A percentile compares a stretch with the other conserved stretches of the same genome.
phyloP scores from a whole-genome alignment of 257 asterid species.

The Cynanchum wilfordii region DNA sequence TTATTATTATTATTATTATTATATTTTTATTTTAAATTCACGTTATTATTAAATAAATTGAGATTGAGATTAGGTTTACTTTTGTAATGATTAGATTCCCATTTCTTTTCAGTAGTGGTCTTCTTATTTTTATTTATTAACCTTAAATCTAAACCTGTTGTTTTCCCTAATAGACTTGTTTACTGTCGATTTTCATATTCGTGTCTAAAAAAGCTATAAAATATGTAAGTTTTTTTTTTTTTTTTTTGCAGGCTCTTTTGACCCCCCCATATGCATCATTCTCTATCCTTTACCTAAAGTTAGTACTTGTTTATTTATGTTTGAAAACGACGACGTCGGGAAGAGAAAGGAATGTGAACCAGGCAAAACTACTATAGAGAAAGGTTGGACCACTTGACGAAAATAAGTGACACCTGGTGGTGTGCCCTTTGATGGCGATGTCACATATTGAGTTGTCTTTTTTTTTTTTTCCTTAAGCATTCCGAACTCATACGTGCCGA shows the following conservation, averaged over 20 bases:
- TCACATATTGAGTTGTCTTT: too few relatives aligned
- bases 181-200: neutral
- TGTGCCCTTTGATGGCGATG: too few relatives aligned
- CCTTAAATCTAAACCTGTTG: neutral
- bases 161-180: neutral
- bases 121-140: too few relatives aligned
- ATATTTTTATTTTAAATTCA: neutral
- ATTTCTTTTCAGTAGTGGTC: neutral
- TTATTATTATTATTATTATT: too few relatives aligned
- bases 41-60: neutral
- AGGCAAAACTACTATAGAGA: neutral
- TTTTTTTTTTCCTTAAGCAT: too few relatives aligned
- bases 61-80: neutral
- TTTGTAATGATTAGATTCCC: constrained; percentile 2
- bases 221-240: too few relatives aligned
- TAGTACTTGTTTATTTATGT: too few relatives aligned
- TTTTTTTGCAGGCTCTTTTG: neutral
- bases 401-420: neutral
- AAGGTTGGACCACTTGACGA: neutral
- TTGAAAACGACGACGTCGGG: neutral
- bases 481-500: too few relatives aligned
- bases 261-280: neutral
- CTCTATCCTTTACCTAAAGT: neutral
- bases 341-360: neutral
- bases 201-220: neutral